phyloP scores from a whole-genome alignment of 148 eudicot species.

The Selenicereus undatus region DNA sequence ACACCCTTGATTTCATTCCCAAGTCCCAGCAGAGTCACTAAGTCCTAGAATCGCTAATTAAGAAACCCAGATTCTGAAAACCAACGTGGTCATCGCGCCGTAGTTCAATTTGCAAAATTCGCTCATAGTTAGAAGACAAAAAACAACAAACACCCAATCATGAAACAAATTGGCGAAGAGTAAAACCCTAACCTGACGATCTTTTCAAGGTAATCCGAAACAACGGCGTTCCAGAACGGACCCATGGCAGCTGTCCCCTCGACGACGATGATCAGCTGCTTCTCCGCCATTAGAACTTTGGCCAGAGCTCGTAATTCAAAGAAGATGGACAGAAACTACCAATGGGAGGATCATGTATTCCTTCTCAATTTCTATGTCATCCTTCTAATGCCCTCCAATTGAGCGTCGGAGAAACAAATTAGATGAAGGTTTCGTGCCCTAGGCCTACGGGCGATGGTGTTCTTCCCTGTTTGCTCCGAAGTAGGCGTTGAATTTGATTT shows the following conservation, averaged over 20 bases:
- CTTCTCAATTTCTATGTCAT: background rate
- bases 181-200: conserved; percentile 27
- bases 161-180: background rate
- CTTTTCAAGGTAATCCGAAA: conserved; percentile 30
- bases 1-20: no score
- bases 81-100: background rate
- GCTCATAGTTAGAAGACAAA: background rate
- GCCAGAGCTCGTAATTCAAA: background rate
- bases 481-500: background rate
- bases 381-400: background rate
- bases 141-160: background rate
- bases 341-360: background rate
- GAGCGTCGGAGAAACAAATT: background rate
- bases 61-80: background rate
- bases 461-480: background rate
- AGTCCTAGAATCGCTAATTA: background rate
- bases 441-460: background rate
- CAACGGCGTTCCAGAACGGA: conserved; percentile 30
- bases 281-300: conserved; percentile 28
- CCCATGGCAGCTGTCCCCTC: conserved; percentile 38
- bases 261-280: conserved; percentile 30
- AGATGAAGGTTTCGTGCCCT: background rate
- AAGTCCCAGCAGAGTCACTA: background rate
- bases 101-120: background rate
- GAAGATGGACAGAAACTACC: background rate